Evolutionary conservation across 768 basidiomycete species (phyloP), one percentile per base, ranked within the genome.

Genomic region (Pisolithus marmoratus): DNA sequence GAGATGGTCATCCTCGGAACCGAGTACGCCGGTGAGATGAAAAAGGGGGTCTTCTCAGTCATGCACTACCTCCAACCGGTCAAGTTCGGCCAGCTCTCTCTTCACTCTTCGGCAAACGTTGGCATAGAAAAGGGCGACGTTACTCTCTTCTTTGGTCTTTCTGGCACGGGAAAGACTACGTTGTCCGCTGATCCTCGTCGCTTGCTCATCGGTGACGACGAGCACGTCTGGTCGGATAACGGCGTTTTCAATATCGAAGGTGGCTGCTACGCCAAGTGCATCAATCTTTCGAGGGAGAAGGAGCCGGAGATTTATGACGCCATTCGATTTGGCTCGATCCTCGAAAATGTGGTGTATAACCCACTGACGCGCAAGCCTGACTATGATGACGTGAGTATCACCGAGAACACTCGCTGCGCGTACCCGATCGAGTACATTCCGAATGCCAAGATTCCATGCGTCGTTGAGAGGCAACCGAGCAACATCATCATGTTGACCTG

Each of bases 181-280:
- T 84, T 98, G 46, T 97, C 95, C 12, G 94, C 96, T 27, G 96
- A 99, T 70, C 93, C 95, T 20, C 80, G 84, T 61, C 91, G 96
- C 54, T 74, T 89, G 48, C 83, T 99, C 55, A 98, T 98, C 59
- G 96, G 96, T 60, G 96, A 99, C 68, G 96, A 99, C 68, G 96
- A 98, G 73, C 96, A 99, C 68, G 96, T 99, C 63, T 99, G 96
- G 96, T 93, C 92, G 15, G 96, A 99, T 72, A 86, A 79, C 17
- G 96, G 96, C 64, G 95, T 99, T 54, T 99, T 99, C 84, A 98
- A 98, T 80, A 99, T 99, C 64, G 96, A 99, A 66, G 96, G 96
- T 57, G 96, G 96, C 46, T 99, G 96, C 72, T 99, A 98, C 68
- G 96, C 96, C 71, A 98, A 99, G 74, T 87, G 84, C 70, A 88